Base-by-base conservation (phyloP, 2,329 filamentous ascomycete species). In the Aspergillus costaricaensis region DNA sequence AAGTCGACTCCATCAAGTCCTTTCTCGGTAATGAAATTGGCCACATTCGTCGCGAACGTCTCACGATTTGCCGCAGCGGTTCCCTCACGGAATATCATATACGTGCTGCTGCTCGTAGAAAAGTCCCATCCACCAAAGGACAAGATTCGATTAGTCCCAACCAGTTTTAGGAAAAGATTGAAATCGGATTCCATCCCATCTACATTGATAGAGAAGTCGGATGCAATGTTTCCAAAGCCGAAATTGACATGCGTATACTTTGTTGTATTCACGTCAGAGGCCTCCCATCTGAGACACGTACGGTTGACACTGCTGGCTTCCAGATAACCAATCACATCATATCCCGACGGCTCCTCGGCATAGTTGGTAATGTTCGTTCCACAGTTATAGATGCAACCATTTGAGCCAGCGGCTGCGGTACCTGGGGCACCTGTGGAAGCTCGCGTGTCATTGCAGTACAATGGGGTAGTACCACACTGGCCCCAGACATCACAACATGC, bases 101-200 rank as follows among this genome's bases (percentile, higher is more conserved):
- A 80, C 0, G 76, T 78, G 2, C 54, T 68, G 0, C 73, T 68
- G 1, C 70, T 67, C 0, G 79, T 80, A 1, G 74, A 79, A 59
- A 78, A 77, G 15, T 68, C 70, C 81, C 80, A 82, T 25, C 80
- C 80, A 17, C 80, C 80, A 63, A 82, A 75, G 0, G 76, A 75
- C 7, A 82, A 17, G 38, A 82, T 76, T 23, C 63, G 66, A 61
- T 81, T 79, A 36, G 39, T 25, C 9, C 64, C 65, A 0, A 32
- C 9, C 30, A 52, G 21, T 5, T 32, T 15, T 2, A n/a, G 21
- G 9, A 52, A 52, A 30, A 36, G n/a, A n/a, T 32, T 21, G 5
- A 19, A 63, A 47, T 78, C 68, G 1, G 65, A 58, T 5, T 69
- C 53, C 4, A 66, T 59, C 14, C 67, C 65, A 56, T 23, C 62